These are phyloP conservation scores for Blastomyces gilchristii DNA, from an alignment of 2,329 filamentous ascomycete species.

Conservation along the genomic window DNA sequence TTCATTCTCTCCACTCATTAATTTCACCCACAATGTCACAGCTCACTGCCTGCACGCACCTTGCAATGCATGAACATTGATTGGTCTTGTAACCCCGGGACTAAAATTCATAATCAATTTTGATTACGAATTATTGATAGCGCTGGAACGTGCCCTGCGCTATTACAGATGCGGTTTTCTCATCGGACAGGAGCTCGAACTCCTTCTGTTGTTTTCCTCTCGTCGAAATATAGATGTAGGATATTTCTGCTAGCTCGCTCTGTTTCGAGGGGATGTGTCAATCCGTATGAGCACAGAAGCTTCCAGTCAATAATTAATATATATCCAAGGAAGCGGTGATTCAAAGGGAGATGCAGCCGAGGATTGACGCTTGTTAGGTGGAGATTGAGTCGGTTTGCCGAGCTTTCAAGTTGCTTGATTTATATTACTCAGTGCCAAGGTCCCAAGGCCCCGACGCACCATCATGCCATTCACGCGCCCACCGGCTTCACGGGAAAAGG, in stretches of 20 bases:
- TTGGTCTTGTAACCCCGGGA: too few species aligned
- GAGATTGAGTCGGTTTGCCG: background rate
- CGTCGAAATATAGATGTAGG: background rate
- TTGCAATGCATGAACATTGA: too few species aligned
- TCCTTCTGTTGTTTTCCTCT: background rate
- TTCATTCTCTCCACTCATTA: background rate
- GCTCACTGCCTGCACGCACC: background rate
- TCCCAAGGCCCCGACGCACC: background rate
- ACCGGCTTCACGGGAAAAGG: slow-evolving; percentile 16
- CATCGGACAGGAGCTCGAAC: background rate
- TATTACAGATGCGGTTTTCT: background rate
- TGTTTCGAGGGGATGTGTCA: background rate
- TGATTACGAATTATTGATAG: background rate
- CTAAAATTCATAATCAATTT: background rate
- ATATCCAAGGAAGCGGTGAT: background rate
- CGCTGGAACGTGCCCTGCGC: background rate
- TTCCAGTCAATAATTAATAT: background rate
- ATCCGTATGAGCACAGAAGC: background rate
- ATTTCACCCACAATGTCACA: background rate
- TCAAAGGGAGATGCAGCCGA: background rate
- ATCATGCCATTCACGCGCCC: background rate
- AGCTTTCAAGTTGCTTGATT: background rate
- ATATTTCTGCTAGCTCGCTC: background rate
- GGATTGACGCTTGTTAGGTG: background rate
- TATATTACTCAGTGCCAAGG: background rate